Evolutionary conservation across 768 basidiomycete genomes (phyloP).

Genomic region (Boletus subparvulus): DNA sequence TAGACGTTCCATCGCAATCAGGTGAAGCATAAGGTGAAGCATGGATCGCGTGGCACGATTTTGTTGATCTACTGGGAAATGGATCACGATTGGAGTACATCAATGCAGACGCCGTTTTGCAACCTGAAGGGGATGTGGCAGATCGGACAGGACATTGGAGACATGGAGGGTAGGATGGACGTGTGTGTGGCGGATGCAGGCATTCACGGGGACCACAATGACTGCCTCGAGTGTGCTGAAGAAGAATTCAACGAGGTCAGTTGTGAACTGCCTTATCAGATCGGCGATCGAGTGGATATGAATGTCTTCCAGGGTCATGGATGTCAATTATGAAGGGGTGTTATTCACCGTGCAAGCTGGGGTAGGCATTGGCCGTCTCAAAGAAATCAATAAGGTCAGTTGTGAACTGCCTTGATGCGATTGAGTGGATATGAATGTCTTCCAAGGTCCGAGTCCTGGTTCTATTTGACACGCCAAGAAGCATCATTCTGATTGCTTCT

Average conservation of each 20-base stretch:
- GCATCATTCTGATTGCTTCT: not conserved
- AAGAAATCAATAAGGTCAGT: not conserved
- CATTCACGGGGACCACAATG: no score
- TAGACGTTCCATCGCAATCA: not conserved
- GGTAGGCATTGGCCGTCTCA: no score
- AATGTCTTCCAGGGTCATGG: not conserved
- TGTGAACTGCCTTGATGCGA: not conserved
- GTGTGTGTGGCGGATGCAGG: no score
- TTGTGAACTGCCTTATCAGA: not conserved
- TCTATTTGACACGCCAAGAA: not conserved
- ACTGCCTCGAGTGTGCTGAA: not conserved
- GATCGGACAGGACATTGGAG: no score
- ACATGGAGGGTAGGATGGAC: no score
- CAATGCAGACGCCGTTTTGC: no score
- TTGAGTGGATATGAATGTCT: not conserved
- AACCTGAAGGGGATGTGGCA: no score
- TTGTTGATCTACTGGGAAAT: not conserved
- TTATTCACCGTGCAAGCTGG: not conserved
- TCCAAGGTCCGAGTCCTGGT: not conserved
- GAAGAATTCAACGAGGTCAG: not conserved
- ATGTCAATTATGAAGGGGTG: not conserved
- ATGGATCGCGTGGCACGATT: not conserved
- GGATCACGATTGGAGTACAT: no score
- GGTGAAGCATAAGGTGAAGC: not conserved
- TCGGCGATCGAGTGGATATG: not conserved